Base-by-base conservation (phyloP, 129 eudicot genomes). In the Smallanthus sonchifolius region DNA sequence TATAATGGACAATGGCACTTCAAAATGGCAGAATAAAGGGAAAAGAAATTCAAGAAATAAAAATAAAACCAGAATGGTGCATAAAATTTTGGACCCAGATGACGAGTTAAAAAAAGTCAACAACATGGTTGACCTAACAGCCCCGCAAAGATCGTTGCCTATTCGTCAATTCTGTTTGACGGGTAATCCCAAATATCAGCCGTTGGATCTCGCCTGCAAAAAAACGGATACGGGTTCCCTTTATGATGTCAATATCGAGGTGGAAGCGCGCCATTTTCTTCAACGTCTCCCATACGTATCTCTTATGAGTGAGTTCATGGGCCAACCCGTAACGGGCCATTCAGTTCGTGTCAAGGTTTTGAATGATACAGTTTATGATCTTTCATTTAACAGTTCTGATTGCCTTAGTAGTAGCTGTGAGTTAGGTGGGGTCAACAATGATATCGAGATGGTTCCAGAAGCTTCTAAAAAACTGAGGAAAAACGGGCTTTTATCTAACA, bases 21-120 rank as follows among this genome's bases (percentile, higher is more conserved):
- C 96, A 32, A 75, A 87, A 75, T 92, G 98, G 98, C 87, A 86
- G 84, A 74, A 55, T 39, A 92, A 89, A 83, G 88, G 96, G 64
- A 92, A 86, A 79, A 72, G 98, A 30, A 92, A 89, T 43, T 81
- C 87, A 2, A 86, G 96, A 56, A 75, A 73, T 63, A 69, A 65
- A 45, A 79, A 52, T 35, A 64, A 64, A 61, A 61, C 42, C 6
- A 86, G 71, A 81, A 73, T 38, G 54, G 63, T 70, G 17, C 80
- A 69, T 62, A 83, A 69, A 62, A 65, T 64, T 70, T 43, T 56
- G 28, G 76, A 68, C 10, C 38, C 55, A 2, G 77, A 78, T 17
- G 75, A 78, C 28, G 7, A 19, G 10, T 51, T 63, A 49, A 35
- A 34, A 56, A 39, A 72, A 15, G 10, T 20, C 55, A 72, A 24